Conservation (phyloP, 2,329 filamentous ascomycete species). For the Hawksworthiomyces lignivorus region DNA sequence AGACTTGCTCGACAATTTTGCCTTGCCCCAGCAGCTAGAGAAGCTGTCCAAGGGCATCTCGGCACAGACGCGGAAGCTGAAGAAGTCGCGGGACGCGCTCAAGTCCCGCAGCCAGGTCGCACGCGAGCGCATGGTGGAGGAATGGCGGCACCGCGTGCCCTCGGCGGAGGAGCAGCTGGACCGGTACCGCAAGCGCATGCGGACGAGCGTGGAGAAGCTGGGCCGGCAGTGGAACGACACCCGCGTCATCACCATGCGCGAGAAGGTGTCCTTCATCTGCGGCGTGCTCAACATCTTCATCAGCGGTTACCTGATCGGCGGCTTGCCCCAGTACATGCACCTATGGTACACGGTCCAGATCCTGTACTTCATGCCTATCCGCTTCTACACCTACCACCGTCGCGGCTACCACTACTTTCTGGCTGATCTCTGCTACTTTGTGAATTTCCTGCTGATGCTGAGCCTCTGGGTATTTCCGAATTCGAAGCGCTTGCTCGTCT, state of each 20-base stretch:
- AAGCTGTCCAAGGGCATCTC: conserved; percentile 78
- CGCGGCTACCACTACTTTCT: conserved; percentile 96
- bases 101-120: conserved; percentile 69
- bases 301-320: conserved; percentile 88
- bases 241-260: conserved; percentile 76
- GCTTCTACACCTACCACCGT: conserved; percentile 82
- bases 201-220: conserved; percentile 78
- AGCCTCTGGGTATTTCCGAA: conserved; percentile 85
- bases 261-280: conserved; percentile 94
- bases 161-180: conserved; percentile 88
- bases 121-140: conserved; percentile 83
- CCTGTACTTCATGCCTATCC: conserved; percentile 93
- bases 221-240: conserved; percentile 82
- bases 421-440: conserved; percentile 95
- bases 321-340: conserved; percentile 77
- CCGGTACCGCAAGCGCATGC: conserved; percentile 83
- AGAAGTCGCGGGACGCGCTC: conserved; percentile 71
- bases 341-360: conserved; percentile 86
- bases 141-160: conserved; percentile 81
- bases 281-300: conserved; percentile 97
- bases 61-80: conserved; percentile 77
- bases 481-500: conserved; percentile 86
- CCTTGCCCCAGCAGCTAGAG: conserved; percentile 82
- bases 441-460: conserved; percentile 77
- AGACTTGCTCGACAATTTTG: conserved; percentile 89